phyloP scores from a whole-genome alignment of 2,329 filamentous ascomycete species.

The Huntiella omanensis region DNA sequence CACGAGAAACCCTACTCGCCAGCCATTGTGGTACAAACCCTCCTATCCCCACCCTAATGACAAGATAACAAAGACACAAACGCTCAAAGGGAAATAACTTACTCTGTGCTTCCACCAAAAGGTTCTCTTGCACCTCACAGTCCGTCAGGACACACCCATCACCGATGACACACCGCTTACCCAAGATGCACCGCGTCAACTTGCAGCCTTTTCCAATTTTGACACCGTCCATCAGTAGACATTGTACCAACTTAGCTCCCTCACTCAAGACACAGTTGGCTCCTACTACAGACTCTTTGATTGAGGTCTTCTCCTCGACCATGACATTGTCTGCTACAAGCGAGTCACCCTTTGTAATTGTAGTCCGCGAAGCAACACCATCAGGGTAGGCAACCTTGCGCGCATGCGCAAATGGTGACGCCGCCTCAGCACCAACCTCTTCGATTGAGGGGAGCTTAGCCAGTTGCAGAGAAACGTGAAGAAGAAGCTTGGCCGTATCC shows the following conservation, averaged over 20 bases:
- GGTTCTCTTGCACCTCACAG: conserved; percentile 82
- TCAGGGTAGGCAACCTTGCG: conserved; percentile 70
- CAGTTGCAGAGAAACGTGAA: conserved; percentile 65
- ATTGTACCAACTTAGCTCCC: conserved; percentile 72
- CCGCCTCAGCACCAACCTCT: conserved; percentile 34
- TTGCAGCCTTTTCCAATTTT: conserved; percentile 69
- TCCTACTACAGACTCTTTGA: conserved; percentile 82
- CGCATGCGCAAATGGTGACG: conserved; percentile 58
- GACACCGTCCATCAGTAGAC: conserved; percentile 81
- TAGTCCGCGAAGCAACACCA: conserved; percentile 60
- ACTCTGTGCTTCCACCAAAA: conserved; percentile 65
- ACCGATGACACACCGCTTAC: conserved; percentile 65
- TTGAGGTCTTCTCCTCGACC: conserved; percentile 72
- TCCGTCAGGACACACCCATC: conserved; percentile 64
- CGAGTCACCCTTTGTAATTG: conserved; percentile 64
- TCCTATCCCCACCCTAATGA: not conserved
- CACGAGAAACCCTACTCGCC: too few relatives aligned
- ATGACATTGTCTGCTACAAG: conserved; percentile 78
- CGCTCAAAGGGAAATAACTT: conserved; percentile 20
- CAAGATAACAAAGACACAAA: not conserved
- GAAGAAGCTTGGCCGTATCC: conserved; percentile 66
- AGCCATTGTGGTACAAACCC: too few relatives aligned
- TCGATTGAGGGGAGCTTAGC: conserved; percentile 64
- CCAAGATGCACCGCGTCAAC: conserved; percentile 73
- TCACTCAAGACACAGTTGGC: conserved; percentile 71